Conservation (phyloP, 2,329 filamentous ascomycete genomes). For the Monosporascus sp. region DNA sequence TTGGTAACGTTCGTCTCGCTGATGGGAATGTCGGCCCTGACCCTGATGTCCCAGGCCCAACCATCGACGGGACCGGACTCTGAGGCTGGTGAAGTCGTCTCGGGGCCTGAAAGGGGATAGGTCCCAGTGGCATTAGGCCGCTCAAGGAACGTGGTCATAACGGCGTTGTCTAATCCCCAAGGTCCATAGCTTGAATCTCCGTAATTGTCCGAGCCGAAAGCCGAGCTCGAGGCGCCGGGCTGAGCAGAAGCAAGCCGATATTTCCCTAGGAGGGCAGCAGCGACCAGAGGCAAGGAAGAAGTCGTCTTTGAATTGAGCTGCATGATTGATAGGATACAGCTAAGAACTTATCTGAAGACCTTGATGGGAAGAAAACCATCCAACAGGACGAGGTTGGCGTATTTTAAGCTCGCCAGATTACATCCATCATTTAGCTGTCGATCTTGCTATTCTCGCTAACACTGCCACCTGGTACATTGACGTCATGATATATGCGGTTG, state of each 20-base stretch:
- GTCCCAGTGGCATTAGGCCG: conserved; percentile 2
- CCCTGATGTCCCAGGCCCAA: conserved; percentile 2
- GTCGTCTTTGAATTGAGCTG: too few species aligned
- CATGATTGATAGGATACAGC: too few species aligned
- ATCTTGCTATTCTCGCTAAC: too few species aligned
- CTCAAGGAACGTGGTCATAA: neutral
- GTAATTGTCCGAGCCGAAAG: neutral
- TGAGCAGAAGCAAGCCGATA: neutral
- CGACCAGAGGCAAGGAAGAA: too few species aligned
- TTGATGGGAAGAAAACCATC: too few species aligned
- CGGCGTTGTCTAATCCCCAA: neutral
- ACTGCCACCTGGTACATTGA: too few species aligned
- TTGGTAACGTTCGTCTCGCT: neutral
- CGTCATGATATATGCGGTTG: too few species aligned
- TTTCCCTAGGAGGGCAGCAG: too few species aligned
- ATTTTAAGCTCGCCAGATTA: too few species aligned
- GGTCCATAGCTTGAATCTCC: neutral
- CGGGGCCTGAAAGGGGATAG: conserved; percentile 2
- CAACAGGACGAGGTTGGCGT: too few species aligned
- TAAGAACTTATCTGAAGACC: too few species aligned
- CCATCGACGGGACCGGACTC: neutral
- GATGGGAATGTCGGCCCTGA: conserved; percentile 3
- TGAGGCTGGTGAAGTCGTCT: neutral
- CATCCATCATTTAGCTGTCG: too few species aligned
- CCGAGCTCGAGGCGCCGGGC: neutral